These are phyloP conservation scores for Fraxinus quadrangulata DNA, from an alignment of 257 asterid species.

Conservation along the genomic window DNA sequence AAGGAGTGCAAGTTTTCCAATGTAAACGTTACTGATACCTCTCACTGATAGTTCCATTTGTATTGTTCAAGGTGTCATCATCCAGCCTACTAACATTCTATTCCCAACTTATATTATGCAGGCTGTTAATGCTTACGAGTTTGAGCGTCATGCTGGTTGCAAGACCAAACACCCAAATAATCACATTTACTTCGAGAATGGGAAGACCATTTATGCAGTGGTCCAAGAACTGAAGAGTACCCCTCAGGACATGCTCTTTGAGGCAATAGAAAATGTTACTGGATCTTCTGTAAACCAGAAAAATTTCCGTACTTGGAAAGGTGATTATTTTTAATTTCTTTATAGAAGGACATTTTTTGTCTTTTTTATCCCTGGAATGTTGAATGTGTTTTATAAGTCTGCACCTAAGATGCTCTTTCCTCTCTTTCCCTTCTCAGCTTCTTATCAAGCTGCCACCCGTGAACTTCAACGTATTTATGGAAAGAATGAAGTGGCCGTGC, in stretches of 20 bases:
- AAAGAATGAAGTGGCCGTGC: constrained; percentile 40
- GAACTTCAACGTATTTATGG: constrained; percentile 62
- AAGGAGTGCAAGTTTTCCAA: constrained; percentile 65
- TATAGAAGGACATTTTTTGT: not conserved
- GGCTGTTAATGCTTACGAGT: constrained; percentile 69
- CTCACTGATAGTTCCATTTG: not conserved
- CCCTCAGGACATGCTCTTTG: constrained; percentile 59
- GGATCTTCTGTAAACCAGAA: constrained; percentile 64
- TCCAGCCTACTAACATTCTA: constrained; percentile 17
- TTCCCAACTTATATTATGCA: constrained; percentile 34
- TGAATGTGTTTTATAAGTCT: not conserved
- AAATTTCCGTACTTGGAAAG: constrained; percentile 69
- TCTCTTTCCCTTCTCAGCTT: constrained; percentile 43
- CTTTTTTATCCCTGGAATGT: not conserved
- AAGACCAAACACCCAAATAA: constrained; percentile 82
- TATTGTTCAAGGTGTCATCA: constrained; percentile 13
- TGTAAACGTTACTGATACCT: constrained; percentile 34
- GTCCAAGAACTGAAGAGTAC: constrained; percentile 75
- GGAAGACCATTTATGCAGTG: constrained; percentile 68
- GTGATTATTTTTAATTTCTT: constrained; percentile 36
- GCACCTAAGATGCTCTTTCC: not conserved
- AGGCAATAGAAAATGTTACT: constrained; percentile 49
- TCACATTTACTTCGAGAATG: constrained; percentile 76
- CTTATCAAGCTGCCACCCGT: constrained; percentile 64
- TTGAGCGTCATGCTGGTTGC: constrained; percentile 82